Evolutionary conservation across 2,329 filamentous ascomycete species (phyloP), one percentile per base, ranked within the genome.

Genomic region (Achaetomium macrosporum): DNA sequence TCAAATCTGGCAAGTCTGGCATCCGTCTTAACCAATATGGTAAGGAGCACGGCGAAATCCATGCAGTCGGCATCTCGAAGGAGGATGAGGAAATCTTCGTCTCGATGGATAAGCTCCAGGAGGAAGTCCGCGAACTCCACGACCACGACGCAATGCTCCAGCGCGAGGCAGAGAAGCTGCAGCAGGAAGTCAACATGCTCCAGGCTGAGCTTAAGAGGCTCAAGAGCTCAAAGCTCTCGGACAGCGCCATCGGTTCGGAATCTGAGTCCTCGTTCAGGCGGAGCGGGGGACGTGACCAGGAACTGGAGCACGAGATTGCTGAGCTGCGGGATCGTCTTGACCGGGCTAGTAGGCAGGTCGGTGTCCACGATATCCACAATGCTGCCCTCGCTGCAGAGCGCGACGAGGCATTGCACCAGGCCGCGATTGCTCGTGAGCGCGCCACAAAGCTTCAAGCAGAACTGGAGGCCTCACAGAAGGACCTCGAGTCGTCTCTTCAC

Each of bases 331-430:
- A 76, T 8, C 81, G 79, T 15, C 70, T 88, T 1, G 81, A 85
- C 54, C 76, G 83, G 57, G 75, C 79, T 36, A 81, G 83, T 50
- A 79, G 79, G 42, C 84, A 84, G 63, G 71, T 79, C 20, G 81
- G 77, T 55, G 74, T 81, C n/a, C 74, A 77, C 35, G 81, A 86
- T 47, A 82, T 83, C 48, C 78, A 83, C 56, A 82, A 79, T 54
- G 79, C 84, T 56, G 78, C 82, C 3, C 69, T 87, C 40, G 74
- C 76, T 3, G 75, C 79, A 30, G 85, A 88, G 66, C 78, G 83
- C 30, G 84, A 88, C 59, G 80, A 82, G 43, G 78, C 85, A 36
- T 73, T 85, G 45, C 76, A 76, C 47, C 83, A 84, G 61, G 73
- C 84, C 6, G 78, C 79, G 29, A 75, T 82, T 47, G 82, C 82